Conservation (phyloP, 2,329 filamentous ascomycete species). For the Pleoardoris graminearum region DNA sequence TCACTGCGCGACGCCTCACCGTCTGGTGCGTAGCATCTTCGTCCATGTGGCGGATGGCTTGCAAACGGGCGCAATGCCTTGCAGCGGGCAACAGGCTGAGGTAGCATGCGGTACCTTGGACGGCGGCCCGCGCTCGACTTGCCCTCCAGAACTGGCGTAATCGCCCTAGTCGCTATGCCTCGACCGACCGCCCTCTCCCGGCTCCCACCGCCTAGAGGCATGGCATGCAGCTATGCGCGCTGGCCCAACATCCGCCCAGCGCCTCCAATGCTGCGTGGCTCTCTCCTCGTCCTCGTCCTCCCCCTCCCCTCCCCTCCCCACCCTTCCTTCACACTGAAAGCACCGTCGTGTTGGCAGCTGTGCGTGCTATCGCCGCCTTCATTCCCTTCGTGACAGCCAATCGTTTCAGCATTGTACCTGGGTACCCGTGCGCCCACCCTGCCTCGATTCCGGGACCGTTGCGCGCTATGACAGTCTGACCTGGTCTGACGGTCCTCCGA, state of each 20-base stretch:
- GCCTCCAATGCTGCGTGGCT: constrained; percentile 12
- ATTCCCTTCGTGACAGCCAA: constrained; percentile 44
- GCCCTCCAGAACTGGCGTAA: constrained; percentile 36
- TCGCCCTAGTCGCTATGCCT: constrained; percentile 35
- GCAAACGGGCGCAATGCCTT: constrained; percentile 39
- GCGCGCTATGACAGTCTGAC: constrained; percentile 48
- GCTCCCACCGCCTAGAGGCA: constrained; percentile 34
- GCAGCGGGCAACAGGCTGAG: constrained; percentile 30
- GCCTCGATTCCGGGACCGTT: constrained; percentile 41
- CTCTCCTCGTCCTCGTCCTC: background rate
- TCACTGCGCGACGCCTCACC: background rate
- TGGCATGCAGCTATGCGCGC: constrained; percentile 30
- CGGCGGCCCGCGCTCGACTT: constrained; percentile 35
- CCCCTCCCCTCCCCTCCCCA: constrained; percentile 5
- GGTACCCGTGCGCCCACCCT: constrained; percentile 40
- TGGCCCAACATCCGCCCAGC: constrained; percentile 35
- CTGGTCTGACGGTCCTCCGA: constrained; percentile 43
- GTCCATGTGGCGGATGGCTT: no score
- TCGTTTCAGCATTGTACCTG: constrained; percentile 46
- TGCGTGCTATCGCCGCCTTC: constrained; percentile 23
- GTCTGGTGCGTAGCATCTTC: no score
- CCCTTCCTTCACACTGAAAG: background rate
- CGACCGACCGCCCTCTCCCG: constrained; percentile 43
- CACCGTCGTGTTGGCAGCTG: background rate
- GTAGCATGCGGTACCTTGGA: constrained; percentile 41